Conservation (phyloP, 1,284 basidiomycete species). For the Exobasidium rhododendri region DNA sequence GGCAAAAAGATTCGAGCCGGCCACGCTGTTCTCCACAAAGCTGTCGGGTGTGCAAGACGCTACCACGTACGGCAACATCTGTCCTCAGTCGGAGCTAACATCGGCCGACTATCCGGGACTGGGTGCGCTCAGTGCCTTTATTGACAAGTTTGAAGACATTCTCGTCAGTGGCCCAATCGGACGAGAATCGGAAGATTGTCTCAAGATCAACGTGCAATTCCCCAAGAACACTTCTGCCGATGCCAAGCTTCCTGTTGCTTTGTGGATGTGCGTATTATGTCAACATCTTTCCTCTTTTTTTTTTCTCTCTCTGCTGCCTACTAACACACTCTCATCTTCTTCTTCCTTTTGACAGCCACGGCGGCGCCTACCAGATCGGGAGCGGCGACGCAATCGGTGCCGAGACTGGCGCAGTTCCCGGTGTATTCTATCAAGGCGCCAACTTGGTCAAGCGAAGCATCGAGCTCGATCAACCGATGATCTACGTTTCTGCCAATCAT, state of each 20-base stretch:
- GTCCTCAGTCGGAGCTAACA: neutral
- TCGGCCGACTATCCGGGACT: neutral
- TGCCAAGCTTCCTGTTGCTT: constrained; percentile 4
- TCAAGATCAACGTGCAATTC: constrained; percentile 2
- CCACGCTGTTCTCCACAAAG: neutral
- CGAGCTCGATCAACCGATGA: neutral
- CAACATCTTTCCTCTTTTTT: too few relatives aligned
- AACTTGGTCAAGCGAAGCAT: neutral
- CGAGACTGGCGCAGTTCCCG: neutral
- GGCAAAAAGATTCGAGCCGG: neutral
- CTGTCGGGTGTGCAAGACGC: too few relatives aligned
- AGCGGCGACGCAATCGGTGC: neutral
- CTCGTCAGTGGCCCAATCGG: neutral
- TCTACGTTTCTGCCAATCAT: constrained; percentile 12
- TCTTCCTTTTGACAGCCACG: too few relatives aligned
- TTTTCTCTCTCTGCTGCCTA: too few relatives aligned
- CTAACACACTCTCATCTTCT: too few relatives aligned
- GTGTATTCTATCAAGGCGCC: constrained; percentile 3
- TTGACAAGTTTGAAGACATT: neutral
- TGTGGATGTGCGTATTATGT: too few relatives aligned
- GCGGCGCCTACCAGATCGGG: neutral
- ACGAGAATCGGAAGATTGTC: constrained; percentile 7
- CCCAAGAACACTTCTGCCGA: neutral
- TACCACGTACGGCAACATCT: neutral
- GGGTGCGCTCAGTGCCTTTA: neutral